Percentiles rank a stretch among this genome's conserved stretches.
Evolutionary conservation across 2,329 filamentous ascomycete species (phyloP).

Genomic region (Celoporthe dispersa): DNA sequence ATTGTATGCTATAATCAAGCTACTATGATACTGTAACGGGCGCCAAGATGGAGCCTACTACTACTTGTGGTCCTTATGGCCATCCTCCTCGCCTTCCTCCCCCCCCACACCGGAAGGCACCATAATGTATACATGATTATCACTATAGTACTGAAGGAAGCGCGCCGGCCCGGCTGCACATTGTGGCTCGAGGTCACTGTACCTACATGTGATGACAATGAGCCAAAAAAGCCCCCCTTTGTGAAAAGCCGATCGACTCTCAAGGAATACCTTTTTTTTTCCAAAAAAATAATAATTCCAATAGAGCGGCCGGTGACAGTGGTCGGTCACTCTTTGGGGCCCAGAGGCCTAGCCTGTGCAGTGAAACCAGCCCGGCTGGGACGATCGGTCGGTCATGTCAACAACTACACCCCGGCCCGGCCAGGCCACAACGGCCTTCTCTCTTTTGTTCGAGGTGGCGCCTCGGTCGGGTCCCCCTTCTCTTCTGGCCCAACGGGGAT

Average conservation of each 20-base stretch:
- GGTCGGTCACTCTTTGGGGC: not conserved
- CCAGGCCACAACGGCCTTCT: not conserved
- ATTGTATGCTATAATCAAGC: not conserved
- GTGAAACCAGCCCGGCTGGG: conserved; percentile 8
- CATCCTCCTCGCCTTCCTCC: not conserved
- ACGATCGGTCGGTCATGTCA: conserved; percentile 5
- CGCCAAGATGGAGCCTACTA: not conserved
- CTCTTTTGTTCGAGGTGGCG: no score
- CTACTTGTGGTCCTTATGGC: not conserved
- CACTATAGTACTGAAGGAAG: not conserved
- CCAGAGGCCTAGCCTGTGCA: not conserved
- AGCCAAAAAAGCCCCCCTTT: no score
- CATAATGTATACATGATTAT: not conserved
- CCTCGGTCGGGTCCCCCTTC: no score
- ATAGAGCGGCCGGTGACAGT: not conserved
- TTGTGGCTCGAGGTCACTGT: not conserved
- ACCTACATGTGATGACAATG: no score
- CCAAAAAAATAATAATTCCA: no score
- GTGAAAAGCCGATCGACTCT: not conserved
- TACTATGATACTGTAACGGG: not conserved
- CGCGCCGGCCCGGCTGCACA: not conserved
- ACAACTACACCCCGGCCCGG: not conserved
- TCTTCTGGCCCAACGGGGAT: no score
- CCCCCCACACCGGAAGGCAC: not conserved
- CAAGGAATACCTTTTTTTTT: no score